A percentile compares a stretch with the other conserved stretches of the same genome.
Evolutionary conservation across 345 rosid genomes (phyloP).

Genomic region (Turritis glabra): DNA sequence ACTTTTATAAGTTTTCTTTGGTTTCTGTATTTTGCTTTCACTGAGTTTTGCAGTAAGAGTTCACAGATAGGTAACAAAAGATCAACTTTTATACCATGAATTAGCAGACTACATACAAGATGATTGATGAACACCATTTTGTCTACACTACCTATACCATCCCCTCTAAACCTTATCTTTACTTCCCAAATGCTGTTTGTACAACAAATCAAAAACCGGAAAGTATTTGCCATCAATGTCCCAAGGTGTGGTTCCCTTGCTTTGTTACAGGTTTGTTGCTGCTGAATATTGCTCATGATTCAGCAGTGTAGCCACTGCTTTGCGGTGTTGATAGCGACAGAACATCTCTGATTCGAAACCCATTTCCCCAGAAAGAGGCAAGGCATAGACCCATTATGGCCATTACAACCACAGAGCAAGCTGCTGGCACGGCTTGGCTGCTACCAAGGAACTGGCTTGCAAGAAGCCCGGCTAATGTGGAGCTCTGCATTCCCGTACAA

Average conservation of each 20-base stretch:
- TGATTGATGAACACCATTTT: slow-evolving; percentile 10
- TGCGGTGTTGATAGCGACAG: slow-evolving; percentile 44
- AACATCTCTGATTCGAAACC: slow-evolving; percentile 63
- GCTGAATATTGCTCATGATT: slow-evolving; percentile 30
- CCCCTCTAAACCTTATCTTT: slow-evolving; percentile 27
- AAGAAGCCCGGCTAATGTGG: slow-evolving; percentile 89
- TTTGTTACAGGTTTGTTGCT: slow-evolving; percentile 14
- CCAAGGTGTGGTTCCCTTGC: slow-evolving; percentile 15
- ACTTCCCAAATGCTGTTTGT: slow-evolving; percentile 22
- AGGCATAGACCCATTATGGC: slow-evolving; percentile 96
- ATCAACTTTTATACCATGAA: slow-evolving; percentile 19
- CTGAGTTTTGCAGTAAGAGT: background rate
- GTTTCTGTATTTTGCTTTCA: background rate
- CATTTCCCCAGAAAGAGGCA: slow-evolving; percentile 90
- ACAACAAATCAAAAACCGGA: slow-evolving; percentile 10
- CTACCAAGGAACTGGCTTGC: slow-evolving; percentile 86
- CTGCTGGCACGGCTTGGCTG: slow-evolving; percentile 91
- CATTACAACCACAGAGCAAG: slow-evolving; percentile 96
- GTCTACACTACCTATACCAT: slow-evolving; percentile 36
- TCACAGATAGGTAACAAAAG: background rate
- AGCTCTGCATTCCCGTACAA: slow-evolving; percentile 98
- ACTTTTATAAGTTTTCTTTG: background rate
- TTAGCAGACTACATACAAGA: slow-evolving; percentile 28
- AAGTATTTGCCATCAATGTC: slow-evolving; percentile 1
- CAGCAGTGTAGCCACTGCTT: slow-evolving; percentile 40